These are phyloP conservation scores for Aspergillus unguis DNA, from an alignment of 2,329 filamentous ascomycete species.

Conservation along the genomic window DNA sequence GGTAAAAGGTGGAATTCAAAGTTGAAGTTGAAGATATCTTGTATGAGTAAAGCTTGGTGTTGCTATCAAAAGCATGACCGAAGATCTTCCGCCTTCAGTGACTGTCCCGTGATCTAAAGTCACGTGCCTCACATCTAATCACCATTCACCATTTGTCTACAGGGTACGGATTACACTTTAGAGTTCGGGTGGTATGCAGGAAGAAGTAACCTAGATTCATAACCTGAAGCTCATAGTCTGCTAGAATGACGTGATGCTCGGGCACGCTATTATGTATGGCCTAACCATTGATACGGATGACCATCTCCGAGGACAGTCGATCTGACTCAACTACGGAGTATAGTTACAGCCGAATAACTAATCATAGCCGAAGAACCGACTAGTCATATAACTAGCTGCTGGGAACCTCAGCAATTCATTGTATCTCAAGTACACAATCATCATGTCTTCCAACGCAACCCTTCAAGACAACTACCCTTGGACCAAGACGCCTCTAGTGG, in stretches of 20 bases:
- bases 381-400: neutral
- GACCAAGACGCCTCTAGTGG: conserved; percentile 56
- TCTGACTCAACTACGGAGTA: neutral
- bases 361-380: neutral
- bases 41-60: neutral
- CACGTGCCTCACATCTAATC: conserved; percentile 1
- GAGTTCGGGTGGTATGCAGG: too few species aligned
- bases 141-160: neutral
- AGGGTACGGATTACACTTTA: neutral
- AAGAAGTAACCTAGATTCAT: too few species aligned
- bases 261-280: too few species aligned
- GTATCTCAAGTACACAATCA: neutral
- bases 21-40: neutral
- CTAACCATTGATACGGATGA: neutral
- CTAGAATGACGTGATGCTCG: too few species aligned
- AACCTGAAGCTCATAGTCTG: too few species aligned
- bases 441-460: conserved; percentile 20
- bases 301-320: neutral
- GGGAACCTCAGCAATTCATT: neutral
- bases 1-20: neutral
- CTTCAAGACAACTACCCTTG: conserved; percentile 54
- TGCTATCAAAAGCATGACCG: neutral
- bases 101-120: conserved; percentile 3
- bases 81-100: conserved; percentile 1
- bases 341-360: neutral